Evolutionary conservation across 345 rosid species (phyloP).

Genomic region (Lepidium aucheri): DNA sequence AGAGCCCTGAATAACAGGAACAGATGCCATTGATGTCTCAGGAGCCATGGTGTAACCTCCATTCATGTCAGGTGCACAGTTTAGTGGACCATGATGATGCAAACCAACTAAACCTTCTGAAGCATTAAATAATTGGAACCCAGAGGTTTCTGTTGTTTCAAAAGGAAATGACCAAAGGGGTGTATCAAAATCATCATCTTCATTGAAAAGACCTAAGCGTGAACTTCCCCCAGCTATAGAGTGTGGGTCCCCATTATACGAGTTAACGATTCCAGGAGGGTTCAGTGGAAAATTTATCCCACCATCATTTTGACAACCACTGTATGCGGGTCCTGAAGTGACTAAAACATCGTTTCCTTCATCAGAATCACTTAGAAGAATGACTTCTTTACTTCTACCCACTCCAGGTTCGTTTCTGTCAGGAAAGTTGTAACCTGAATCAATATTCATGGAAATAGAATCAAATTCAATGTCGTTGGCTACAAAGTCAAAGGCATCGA

Average conservation of each 20-base stretch:
- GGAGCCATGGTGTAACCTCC: conserved; percentile 57
- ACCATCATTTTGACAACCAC: conserved; percentile 35
- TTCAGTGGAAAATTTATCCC: conserved; percentile 54
- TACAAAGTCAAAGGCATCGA: conserved; percentile 52
- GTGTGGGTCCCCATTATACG: conserved; percentile 55
- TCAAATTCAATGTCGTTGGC: conserved; percentile 68
- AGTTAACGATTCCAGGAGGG: conserved; percentile 44
- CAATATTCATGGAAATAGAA: conserved; percentile 61
- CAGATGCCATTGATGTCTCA: conserved; percentile 41
- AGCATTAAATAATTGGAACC: conserved; percentile 68
- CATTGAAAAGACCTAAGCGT: conserved; percentile 55
- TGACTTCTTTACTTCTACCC: conserved; percentile 53
- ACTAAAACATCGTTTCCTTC: conserved; percentile 65
- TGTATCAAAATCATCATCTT: conserved; percentile 65
- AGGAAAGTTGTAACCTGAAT: conserved; percentile 39
- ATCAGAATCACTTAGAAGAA: conserved; percentile 89
- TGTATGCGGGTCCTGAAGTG: conserved; percentile 42
- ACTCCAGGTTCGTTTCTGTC: conserved; percentile 47
- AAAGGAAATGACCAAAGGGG: conserved; percentile 66
- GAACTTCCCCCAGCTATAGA: conserved; percentile 46
- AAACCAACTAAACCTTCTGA: conserved; percentile 54
- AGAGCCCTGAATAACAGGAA: conserved; percentile 42
- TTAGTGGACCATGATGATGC: conserved; percentile 44
- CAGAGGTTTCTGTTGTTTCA: conserved; percentile 57
- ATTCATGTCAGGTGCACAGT: conserved; percentile 50